Evolutionary conservation across 768 basidiomycete genomes (phyloP), one percentile per base, ranked within the genome.

Genomic region (Lactifluus hygrophoroides): DNA sequence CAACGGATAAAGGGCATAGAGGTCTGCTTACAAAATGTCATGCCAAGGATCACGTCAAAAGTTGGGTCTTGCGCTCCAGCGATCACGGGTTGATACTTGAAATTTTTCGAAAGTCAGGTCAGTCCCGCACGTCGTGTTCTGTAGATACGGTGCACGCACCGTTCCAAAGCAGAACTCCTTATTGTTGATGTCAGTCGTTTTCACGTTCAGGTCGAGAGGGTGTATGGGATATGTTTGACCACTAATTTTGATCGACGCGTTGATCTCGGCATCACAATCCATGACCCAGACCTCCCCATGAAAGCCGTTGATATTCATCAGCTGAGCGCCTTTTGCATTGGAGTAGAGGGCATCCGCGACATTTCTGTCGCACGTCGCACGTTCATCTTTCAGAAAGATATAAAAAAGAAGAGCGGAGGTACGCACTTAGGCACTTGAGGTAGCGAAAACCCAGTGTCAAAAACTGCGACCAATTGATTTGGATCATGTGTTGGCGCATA

Each of bases 401-500:
- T 30, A 59, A n/a, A 59, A 17, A 23, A 1, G 4, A 1, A 17
- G 34, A 11, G n/a, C 11, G 32, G 28, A 25, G 8, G 19, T 17
- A 53, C 50, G 38, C 66, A 80, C 80, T 70, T 50, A 46, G 82
- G 75, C 34, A 86, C 74, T 66, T 87, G 85, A 13, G 84, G 78
- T 3, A 86, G 71, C 0, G 84, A 77, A 65, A 85, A 87, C 0
- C 88, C 88, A 6, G 83, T 83, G 66, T 89, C 88, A 28, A 88
- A 71, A 3, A 88, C 73, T 4, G 78, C 80, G 3, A 82, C 84
- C 9, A 80, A 71, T 63, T 83, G 82, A 44, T 78, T 78, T 46
- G 73, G 67, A 0, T 85, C 83, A n/a, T 85, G 84, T 54, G 75
- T 76, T 10, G 85, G 85, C 1, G 85, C 87, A 60, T 84, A 80